Evolutionary conservation across 805 yeast genomes (phyloP).

Genomic region (Saturnispora gosingensis): DNA sequence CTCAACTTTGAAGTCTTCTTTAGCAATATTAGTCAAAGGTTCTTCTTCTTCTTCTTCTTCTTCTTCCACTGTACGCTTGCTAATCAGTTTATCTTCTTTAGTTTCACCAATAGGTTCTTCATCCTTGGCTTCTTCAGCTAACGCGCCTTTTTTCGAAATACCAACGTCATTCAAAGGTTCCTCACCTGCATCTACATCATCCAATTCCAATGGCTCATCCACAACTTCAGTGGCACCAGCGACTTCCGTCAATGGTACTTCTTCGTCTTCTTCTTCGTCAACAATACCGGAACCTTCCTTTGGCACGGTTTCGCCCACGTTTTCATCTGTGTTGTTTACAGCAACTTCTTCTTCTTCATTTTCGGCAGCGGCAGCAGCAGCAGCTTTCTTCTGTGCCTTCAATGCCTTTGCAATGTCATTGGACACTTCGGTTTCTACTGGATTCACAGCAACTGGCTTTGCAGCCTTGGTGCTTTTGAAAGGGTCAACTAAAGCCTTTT

Average conservation of each 20-base stretch:
- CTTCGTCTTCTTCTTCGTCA: conserved; percentile 3
- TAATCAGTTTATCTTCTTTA: conserved; percentile 9
- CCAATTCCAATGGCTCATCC: conserved; percentile 3
- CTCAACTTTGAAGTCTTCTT: background rate
- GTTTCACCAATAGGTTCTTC: background rate
- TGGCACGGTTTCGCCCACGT: background rate
- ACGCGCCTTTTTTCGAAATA: background rate
- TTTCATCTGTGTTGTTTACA: conserved; percentile 8
- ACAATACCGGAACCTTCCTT: background rate
- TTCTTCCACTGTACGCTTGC: background rate
- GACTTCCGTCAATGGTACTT: conserved; percentile 11
- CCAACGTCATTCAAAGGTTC: conserved; percentile 5
- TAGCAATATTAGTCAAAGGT: conserved; percentile 9
- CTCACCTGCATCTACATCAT: conserved; percentile 7
- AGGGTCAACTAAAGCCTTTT: background rate
- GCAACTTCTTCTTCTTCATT: background rate
- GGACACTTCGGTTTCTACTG: background rate
- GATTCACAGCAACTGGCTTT: background rate
- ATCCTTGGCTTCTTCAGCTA: background rate
- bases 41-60: conserved; percentile 13
- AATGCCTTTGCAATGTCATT: background rate
- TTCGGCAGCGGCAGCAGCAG: background rate
- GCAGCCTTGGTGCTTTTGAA: background rate
- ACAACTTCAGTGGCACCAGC: background rate
- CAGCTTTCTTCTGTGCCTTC: background rate